Conservation (phyloP, 306 rosid genomes). For the Geum urbanum region DNA sequence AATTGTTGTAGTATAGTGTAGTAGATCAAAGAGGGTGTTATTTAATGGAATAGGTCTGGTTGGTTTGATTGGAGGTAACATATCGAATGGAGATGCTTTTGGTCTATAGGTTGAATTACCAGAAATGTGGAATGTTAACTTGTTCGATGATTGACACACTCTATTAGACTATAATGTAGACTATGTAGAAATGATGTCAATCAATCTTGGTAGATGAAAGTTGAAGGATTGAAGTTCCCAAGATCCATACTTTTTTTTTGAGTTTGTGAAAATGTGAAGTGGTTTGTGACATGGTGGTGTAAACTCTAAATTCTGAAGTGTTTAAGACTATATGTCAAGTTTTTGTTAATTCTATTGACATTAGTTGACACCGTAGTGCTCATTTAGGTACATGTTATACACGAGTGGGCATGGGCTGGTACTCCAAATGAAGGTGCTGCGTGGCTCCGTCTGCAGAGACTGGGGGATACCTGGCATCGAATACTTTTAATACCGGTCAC, state of each 20-base stretch:
- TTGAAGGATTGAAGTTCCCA: neutral
- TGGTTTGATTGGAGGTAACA: too few relatives aligned
- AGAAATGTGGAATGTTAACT: too few relatives aligned
- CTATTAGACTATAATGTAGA: too few relatives aligned
- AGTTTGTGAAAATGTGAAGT: neutral
- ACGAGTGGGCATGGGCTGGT: constrained; percentile 99
- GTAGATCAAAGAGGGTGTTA: neutral
- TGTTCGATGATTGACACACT: too few relatives aligned
- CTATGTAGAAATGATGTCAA: neutral
- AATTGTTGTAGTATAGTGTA: neutral
- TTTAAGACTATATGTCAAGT: neutral
- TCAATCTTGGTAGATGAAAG: neutral
- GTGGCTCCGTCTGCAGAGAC: constrained; percentile 90
- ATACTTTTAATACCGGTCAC: constrained; percentile 86
- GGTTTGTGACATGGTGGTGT: too few relatives aligned
- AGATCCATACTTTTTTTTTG: neutral
- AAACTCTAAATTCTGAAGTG: neutral
- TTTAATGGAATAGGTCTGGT: neutral
- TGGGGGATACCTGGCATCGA: constrained; percentile 92
- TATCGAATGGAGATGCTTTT: neutral
- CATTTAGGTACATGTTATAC: constrained; percentile 79
- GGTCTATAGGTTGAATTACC: neutral
- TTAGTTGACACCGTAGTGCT: constrained; percentile 28
- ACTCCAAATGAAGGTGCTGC: constrained; percentile 97
- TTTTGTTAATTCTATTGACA: constrained; percentile 18